Percentiles rank a stretch among this genome's conserved stretches.
Evolutionary conservation across 2,329 filamentous ascomycete species (phyloP).

Genomic region (Fusarium metavorans): DNA sequence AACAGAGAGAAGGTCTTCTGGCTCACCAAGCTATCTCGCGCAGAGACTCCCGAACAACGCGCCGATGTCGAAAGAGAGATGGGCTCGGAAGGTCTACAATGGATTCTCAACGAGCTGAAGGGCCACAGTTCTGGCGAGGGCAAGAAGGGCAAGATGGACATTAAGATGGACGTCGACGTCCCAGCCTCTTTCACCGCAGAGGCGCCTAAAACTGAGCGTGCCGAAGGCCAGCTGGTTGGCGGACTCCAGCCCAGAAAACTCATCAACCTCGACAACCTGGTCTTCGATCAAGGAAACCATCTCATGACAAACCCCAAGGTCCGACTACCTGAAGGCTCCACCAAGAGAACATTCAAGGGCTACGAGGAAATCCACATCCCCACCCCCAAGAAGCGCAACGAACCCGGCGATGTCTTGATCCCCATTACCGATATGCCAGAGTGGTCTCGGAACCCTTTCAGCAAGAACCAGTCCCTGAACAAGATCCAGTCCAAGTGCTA

Average conservation of each 20-base stretch:
- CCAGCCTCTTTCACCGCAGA: slow-evolving; percentile 68
- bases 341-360: slow-evolving; percentile 94
- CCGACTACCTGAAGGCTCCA: slow-evolving; percentile 91
- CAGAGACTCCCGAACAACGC: slow-evolving; percentile 82
- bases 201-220: slow-evolving; percentile 64
- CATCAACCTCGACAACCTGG: slow-evolving; percentile 94
- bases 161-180: slow-evolving; percentile 95
- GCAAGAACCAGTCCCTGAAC: slow-evolving; percentile 87
- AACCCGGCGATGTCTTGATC: slow-evolving; percentile 83
- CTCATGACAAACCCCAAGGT: slow-evolving; percentile 99
- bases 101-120: slow-evolving; percentile 88
- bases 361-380: slow-evolving; percentile 99
- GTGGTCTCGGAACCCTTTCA: slow-evolving; percentile 90
- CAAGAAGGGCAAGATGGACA: slow-evolving; percentile 78
- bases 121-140: slow-evolving; percentile 74
- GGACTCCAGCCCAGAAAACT: slow-evolving; percentile 87
- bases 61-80: slow-evolving; percentile 89
- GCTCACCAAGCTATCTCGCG: slow-evolving; percentile 88
- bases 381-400: slow-evolving; percentile 86
- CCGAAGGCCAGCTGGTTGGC: slow-evolving; percentile 79
- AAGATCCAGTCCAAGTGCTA: slow-evolving; percentile 96
- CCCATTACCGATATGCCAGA: slow-evolving; percentile 90
- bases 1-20: slow-evolving; percentile 96
- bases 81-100: slow-evolving; percentile 85
- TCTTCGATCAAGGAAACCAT: slow-evolving; percentile 98